Evolutionary conservation across 2,329 filamentous ascomycete genomes (phyloP).

Genomic region (Microsporum canis): DNA sequence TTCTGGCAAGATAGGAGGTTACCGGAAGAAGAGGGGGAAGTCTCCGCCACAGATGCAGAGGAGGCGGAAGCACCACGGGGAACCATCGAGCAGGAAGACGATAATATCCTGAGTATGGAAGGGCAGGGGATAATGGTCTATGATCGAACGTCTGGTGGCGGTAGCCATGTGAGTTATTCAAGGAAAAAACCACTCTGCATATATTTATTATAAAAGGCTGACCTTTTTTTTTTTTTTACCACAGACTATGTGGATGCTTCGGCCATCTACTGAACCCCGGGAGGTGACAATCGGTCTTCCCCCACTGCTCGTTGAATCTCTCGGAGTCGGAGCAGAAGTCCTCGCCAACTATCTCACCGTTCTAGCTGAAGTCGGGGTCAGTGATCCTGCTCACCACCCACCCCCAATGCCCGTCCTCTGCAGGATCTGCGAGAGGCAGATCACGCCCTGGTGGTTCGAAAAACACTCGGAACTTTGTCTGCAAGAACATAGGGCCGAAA

Average conservation of each 20-base stretch:
- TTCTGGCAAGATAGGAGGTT: constrained; percentile 32
- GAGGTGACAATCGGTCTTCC: constrained; percentile 96
- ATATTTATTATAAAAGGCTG: neutral
- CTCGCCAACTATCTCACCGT: constrained; percentile 86
- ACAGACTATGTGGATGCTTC: constrained; percentile 99
- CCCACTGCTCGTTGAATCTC: constrained; percentile 73
- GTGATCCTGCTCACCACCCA: constrained; percentile 62
- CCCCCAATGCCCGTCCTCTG: constrained; percentile 79
- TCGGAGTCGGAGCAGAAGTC: constrained; percentile 89
- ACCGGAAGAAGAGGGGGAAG: constrained; percentile 11
- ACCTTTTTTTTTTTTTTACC: constrained; percentile 13
- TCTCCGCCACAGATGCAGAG: constrained; percentile 15
- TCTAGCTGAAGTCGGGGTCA: constrained; percentile 70
- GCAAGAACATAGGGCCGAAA: constrained; percentile 90
- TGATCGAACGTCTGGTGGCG: constrained; percentile 70
- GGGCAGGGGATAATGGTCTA: constrained; percentile 98
- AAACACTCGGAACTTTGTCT: constrained; percentile 95
- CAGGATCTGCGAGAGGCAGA: constrained; percentile 93
- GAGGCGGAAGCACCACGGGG: constrained; percentile 26
- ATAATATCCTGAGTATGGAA: constrained; percentile 63
- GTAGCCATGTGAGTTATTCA: constrained; percentile 65
- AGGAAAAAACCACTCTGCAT: neutral
- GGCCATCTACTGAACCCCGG: constrained; percentile 73
- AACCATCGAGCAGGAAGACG: constrained; percentile 26
- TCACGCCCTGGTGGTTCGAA: constrained; percentile 98